Evolutionary conservation across 2,329 filamentous ascomycete species (phyloP), one percentile per base, ranked within the genome.

Genomic region (Polychaeton citri): DNA sequence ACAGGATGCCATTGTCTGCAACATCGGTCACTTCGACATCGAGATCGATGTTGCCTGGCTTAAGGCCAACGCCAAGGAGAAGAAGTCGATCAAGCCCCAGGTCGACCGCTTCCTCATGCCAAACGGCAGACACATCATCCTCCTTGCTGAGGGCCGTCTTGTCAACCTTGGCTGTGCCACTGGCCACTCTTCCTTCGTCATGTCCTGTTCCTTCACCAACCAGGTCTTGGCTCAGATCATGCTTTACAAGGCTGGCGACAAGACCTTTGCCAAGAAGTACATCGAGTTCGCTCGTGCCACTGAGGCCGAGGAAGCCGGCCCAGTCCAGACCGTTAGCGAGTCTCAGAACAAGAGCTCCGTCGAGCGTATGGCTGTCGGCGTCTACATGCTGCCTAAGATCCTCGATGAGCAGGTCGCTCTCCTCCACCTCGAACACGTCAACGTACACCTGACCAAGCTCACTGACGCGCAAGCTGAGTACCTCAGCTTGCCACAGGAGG

Each of bases 141-240:
- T 98, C 57, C 79, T 98, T 47, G 90, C 90, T 46, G 90, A 96
- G 74, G 90, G 90, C 54, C 88, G 90, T 73, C 82, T 98, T 49
- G 90, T 98, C 71, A 98, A 98, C 81, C 75, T 98, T 54, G 90
- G 90, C 66, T 98, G 90, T 68, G 90, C 90, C 61, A 98, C 90
- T 47, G 90, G 90, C 52, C 90, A 98, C 81, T 94, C 87, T 52
- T 96, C 88, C 36, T 98, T 98, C 68, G 90, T 98, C 74, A 96
- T 98, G 90, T 95, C 87, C 55, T 98, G 90, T 81, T 96, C 88
- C 47, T 98, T 98, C 81, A 93, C 87, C 76, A 98, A 98, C 81
- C 90, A 98, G 76, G 90, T 96, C 56, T 84, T 98, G 63, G 90
- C 90, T 51, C 90, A 98, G 74, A 96, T 98, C 71, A 81, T 93